Evolutionary conservation across 2,329 filamentous ascomycete species (phyloP), one percentile per base, ranked within the genome.

Genomic region (Chaetomiaceae sp.): DNA sequence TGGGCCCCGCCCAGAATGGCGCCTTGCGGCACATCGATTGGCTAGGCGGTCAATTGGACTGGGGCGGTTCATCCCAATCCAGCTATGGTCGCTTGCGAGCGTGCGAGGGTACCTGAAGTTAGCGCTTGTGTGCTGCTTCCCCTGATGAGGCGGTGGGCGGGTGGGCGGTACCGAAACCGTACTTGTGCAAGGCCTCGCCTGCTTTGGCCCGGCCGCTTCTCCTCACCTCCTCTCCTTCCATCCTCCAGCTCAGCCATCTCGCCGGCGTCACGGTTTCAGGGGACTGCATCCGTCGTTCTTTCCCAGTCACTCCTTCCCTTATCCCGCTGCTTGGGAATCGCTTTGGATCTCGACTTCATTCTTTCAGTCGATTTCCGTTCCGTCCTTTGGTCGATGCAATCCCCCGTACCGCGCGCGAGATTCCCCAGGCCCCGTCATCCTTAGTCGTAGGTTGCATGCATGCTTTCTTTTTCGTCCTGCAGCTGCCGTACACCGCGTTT

Each of bases 281-380:
- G 54, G 45, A 54, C 38, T 52, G 50, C 60, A 58, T 62, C 51
- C 60, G 56, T 57, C 62, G 60, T 66, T 63, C 65, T 66, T 67
- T 68, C 37, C 59, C n/a, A n/a, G 59, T 67, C 65, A 56, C 65
- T 66, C 54, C 47, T 55, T 53, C 46, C 50, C 44, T n/a, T n/a
- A n/a, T 40, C 24, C 38, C 47, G 43, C 38, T 51, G 45, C 26
- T 33, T 42, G 46, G 47, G 52, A 50, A 49, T 24, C 50, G 45
- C 34, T 49, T 53, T 59, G 68, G 66, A n/a, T 62, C 57, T 68
- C 68, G 67, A 62, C 67, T 69, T 69, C 68, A 69, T 62, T 72
- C 70, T 64, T 68, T 71, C 61, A 63, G 68, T 66, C 67, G 69
- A 65, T 62, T 59, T 57, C 69, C 64, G 67, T 72, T 68, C 70